phyloP scores from a whole-genome alignment of 2,329 filamentous ascomycete genomes.

The Acrodontium crateriforme region DNA sequence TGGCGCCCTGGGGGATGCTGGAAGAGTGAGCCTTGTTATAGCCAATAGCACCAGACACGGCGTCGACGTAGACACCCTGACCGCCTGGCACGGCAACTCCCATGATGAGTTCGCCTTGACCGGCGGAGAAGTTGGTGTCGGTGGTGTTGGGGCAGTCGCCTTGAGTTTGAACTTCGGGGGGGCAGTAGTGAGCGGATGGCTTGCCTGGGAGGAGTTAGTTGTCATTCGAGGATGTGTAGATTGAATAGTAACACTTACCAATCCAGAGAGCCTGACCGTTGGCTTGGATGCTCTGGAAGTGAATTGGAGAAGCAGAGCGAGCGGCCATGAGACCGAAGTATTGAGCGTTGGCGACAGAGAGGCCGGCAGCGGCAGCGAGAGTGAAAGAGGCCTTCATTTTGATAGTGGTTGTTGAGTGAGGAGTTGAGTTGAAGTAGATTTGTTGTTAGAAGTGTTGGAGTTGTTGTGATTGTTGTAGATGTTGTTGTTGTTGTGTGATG shows the following conservation, averaged over 20 bases:
- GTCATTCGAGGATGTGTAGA: no score
- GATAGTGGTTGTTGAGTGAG: constrained; percentile 3
- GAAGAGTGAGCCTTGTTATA: constrained; percentile 19
- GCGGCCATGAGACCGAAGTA: constrained; percentile 16
- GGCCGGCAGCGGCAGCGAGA: constrained; percentile 6
- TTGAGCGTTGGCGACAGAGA: constrained; percentile 8
- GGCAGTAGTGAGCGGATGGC: constrained; percentile 18
- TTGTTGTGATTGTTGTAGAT: background rate
- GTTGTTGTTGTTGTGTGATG: background rate
- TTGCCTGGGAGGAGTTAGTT: no score
- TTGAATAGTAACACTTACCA: no score
- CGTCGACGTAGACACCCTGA: constrained; percentile 18
- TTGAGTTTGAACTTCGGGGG: constrained; percentile 6
- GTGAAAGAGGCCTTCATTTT: constrained; percentile 13
- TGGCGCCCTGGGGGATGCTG: constrained; percentile 13
- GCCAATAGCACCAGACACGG: constrained; percentile 13
- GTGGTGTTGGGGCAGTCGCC: constrained; percentile 14
- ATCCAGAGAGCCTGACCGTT: constrained; percentile 15
- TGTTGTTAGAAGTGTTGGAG: background rate
- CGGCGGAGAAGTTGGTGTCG: constrained; percentile 10
- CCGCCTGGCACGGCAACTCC: constrained; percentile 13
- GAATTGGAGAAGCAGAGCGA: constrained; percentile 15
- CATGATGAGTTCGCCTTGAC: constrained; percentile 8
- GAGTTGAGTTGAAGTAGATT: no score
- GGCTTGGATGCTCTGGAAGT: constrained; percentile 15